A percentile compares a stretch with the other conserved stretches of the same genome.
These are phyloP conservation scores for Neurospora discreta DNA, from an alignment of 495 filamentous ascomycete genomes.

Conservation along the genomic window DNA sequence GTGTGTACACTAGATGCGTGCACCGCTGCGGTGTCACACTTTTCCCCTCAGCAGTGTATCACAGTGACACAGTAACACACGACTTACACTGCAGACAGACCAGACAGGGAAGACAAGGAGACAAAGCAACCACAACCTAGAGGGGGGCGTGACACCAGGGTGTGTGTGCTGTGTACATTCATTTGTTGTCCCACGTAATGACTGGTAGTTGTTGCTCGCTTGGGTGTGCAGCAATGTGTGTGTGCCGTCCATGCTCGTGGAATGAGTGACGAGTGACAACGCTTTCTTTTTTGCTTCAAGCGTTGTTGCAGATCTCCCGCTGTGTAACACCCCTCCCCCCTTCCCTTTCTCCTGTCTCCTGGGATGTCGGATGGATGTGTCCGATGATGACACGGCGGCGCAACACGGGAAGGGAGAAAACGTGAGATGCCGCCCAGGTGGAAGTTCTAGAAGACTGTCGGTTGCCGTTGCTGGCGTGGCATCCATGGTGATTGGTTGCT, in stretches of 20 bases:
- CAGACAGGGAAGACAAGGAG: background rate
- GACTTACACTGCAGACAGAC: background rate
- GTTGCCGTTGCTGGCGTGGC: background rate
- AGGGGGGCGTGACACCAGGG: background rate
- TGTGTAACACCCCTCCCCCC: background rate
- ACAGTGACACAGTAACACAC: background rate
- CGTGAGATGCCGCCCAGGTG: background rate
- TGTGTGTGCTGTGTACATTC: background rate
- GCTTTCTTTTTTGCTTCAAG: too few relatives aligned
- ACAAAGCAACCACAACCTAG: background rate
- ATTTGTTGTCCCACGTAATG: background rate
- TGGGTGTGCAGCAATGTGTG: background rate
- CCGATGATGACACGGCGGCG: background rate
- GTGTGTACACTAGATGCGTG: background rate
- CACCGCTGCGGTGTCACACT: background rate
- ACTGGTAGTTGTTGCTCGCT: background rate
- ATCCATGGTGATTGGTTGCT: background rate
- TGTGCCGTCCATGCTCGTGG: background rate
- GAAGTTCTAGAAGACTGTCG: background rate
- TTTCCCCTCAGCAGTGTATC: background rate
- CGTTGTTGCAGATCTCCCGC: background rate
- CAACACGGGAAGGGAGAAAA: background rate
- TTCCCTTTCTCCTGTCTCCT: background rate
- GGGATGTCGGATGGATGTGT: background rate
- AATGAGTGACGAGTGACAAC: background rate